phyloP scores from a whole-genome alignment of 352 stramenopile species.

The Aphanomyces stellatus region DNA sequence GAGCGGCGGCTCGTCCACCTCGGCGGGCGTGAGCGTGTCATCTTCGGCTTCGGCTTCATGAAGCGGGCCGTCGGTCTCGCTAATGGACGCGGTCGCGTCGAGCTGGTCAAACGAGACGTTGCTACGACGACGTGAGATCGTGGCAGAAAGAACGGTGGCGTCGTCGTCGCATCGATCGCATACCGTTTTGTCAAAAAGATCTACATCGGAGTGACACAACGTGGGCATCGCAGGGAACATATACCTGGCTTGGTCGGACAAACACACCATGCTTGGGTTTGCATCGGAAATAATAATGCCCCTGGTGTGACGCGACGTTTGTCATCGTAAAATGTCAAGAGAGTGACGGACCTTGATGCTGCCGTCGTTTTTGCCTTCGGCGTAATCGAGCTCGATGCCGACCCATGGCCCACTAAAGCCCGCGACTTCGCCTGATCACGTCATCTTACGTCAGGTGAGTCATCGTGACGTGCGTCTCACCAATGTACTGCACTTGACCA shows the following conservation, averaged over 20 bases:
- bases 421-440: constrained; percentile 46
- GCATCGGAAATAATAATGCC: constrained; percentile 68
- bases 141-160: constrained; percentile 17
- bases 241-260: constrained; percentile 63
- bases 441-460: not conserved
- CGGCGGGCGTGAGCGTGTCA: not conserved
- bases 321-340: too few relatives aligned
- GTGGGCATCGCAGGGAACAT: too few relatives aligned
- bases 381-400: constrained; percentile 67
- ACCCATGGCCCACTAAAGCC: constrained; percentile 65
- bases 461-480: not conserved
- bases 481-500: constrained; percentile 57
- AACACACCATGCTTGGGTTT: constrained; percentile 75
- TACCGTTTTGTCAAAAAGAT: constrained; percentile 31
- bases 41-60: constrained; percentile 5
- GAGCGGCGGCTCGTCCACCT: constrained; percentile 30
- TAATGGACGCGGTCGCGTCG: constrained; percentile 19
- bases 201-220: constrained; percentile 35
- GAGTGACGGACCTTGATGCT: constrained; percentile 52
- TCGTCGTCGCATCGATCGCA: constrained; percentile 22
- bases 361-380: constrained; percentile 75
- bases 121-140: not conserved
- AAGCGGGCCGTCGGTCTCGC: not conserved
- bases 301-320: too few relatives aligned
- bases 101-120: constrained; percentile 25